Conservation (phyloP, 2,329 filamentous ascomycete species). For the Spiromastix sp. region DNA sequence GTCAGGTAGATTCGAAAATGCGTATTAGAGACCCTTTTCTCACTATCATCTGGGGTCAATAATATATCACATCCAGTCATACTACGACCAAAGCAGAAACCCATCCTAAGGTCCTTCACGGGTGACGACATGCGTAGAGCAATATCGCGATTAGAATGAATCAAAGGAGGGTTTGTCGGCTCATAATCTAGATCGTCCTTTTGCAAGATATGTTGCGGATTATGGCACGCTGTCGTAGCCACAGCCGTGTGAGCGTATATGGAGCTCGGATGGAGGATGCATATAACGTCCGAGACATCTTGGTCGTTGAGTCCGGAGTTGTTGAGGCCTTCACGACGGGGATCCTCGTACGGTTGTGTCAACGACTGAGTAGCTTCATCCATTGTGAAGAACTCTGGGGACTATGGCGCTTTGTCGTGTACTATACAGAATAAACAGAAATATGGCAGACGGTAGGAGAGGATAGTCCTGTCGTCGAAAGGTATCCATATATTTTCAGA, state of each 20-base stretch:
- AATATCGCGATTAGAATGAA: conserved; percentile 44
- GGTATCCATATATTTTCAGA: too few species aligned
- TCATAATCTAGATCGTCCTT: conserved; percentile 35
- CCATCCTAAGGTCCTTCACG: conserved; percentile 56
- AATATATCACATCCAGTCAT: conserved; percentile 58
- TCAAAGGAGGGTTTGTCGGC: conserved; percentile 19
- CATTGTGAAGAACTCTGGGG: conserved; percentile 9
- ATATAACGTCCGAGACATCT: conserved; percentile 80
- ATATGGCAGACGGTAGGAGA: too few species aligned
- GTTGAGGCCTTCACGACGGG: conserved; percentile 65
- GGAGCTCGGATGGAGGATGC: conserved; percentile 73
- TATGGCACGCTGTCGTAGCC: conserved; percentile 39
- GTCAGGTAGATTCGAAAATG: conserved; percentile 94
- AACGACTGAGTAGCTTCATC: conserved; percentile 48
- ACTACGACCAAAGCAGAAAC: conserved; percentile 84
- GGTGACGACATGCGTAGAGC: conserved; percentile 68
- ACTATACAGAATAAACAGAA: too few species aligned
- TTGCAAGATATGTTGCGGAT: conserved; percentile 53
- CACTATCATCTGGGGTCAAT: conserved; percentile 56
- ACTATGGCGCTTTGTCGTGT: too few species aligned
- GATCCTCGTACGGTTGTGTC: conserved; percentile 73
- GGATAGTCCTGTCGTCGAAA: too few species aligned
- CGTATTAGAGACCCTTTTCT: conserved; percentile 74
- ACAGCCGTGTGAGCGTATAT: conserved; percentile 62
- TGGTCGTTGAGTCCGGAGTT: conserved; percentile 73